Conservation (phyloP, 192 early-diverging fungal species). For the Paraglomus brasilianum region DNA sequence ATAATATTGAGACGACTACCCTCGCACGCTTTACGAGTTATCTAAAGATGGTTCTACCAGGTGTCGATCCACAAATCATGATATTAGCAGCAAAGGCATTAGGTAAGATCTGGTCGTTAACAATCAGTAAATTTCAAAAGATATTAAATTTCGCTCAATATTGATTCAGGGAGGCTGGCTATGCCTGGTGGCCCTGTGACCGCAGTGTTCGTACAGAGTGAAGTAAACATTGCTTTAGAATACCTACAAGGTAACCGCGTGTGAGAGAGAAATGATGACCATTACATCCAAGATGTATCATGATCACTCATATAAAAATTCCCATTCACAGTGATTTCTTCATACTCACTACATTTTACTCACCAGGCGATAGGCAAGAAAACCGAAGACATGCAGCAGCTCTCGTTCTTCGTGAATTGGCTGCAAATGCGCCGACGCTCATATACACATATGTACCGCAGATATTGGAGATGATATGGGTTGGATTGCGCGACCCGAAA, state of each 20-base stretch:
- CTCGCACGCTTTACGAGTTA: constrained; percentile 71
- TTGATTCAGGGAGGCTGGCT: constrained; percentile 54
- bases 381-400: constrained; percentile 77
- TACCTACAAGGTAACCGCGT: constrained; percentile 68
- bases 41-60: constrained; percentile 67
- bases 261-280: too few species aligned
- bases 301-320: too few species aligned
- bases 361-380: constrained; percentile 74
- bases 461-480: constrained; percentile 84
- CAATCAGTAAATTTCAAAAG: background rate
- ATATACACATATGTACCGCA: constrained; percentile 78
- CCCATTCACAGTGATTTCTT: background rate
- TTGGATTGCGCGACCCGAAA: constrained; percentile 78
- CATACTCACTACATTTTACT: background rate
- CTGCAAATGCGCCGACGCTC: constrained; percentile 74
- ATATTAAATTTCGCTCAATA: background rate
- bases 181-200: constrained; percentile 59
- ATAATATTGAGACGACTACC: constrained; percentile 31
- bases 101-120: constrained; percentile 41
- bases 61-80: constrained; percentile 60
- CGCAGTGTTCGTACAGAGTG: constrained; percentile 74
- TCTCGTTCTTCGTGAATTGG: constrained; percentile 71
- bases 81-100: constrained; percentile 71
- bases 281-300: too few species aligned
- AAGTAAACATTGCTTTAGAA: constrained; percentile 76